Base-by-base conservation (phyloP, 495 filamentous ascomycete genomes). In the Penicillium paradoxum region DNA sequence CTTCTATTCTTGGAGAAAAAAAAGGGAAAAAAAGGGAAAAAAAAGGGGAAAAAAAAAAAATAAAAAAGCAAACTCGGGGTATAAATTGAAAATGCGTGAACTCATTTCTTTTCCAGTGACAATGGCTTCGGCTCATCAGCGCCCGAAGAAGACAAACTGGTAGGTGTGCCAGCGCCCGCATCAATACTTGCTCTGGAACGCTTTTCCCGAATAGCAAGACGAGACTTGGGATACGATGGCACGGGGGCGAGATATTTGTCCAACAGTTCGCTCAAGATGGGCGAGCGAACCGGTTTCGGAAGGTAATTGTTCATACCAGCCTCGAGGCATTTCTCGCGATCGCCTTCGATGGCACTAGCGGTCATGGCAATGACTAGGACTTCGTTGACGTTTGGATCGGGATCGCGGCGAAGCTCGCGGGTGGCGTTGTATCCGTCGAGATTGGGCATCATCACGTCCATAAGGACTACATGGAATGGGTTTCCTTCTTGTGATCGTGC, bases 301-400 rank as follows among this genome's bases (percentile, higher is more conserved):
- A 96, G 82, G 54, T 96, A 96, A 56, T 96, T 90, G 70, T 95
- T 95, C 91, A 96, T 96, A 24, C 91, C 91, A 0, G 89, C 88
- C 22, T 89, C 89, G 14, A 96, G 74, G 59, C 91, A 96, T 67
- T 91, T 95, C 68, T 96, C 91, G 24, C 90, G 79, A 57, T 96
- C 91, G 33, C 91, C 91, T 63, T 89, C 86, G 57, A 96, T 96
- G 14, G 91, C 91, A 45, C 82, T 87, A 2, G 91, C 91, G 3
- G 91, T 96, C 91, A 96, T 95, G 33, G 90, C 90, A 53, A 96
- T 93, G 47, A 96, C 84, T 10, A 96, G 75, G 0, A 91, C 81
- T 38, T 85, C 81, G 37, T 86, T 79, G 2, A 96, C 89, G 5
- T 78, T 77, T 1, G 87, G 83, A 41, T 89, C 83, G 0, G 79